Conservation (phyloP, 768 basidiomycete species). For the Gloeostereum incarnatum region DNA sequence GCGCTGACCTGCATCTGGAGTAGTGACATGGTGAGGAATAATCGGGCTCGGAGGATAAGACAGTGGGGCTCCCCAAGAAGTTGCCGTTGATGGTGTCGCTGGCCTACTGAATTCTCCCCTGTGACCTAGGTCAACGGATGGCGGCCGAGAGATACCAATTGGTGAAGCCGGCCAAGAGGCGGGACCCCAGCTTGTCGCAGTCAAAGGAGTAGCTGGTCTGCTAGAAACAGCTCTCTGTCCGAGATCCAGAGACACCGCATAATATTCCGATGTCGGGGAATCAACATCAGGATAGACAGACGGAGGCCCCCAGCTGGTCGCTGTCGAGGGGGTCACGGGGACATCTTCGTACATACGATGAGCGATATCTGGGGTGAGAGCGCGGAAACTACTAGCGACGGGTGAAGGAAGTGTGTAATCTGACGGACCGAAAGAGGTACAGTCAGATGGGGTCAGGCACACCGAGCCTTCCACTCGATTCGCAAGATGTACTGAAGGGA, state of each 20-base stretch:
- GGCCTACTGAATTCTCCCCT: slow-evolving; percentile 27
- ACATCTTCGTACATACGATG: slow-evolving; percentile 43
- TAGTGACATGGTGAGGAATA: slow-evolving; percentile 23
- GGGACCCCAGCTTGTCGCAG: slow-evolving; percentile 27
- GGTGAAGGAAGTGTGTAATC: slow-evolving; percentile 35
- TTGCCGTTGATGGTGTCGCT: slow-evolving; percentile 32
- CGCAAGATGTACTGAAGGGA: slow-evolving; percentile 49
- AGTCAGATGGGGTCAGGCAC: slow-evolving; percentile 38
- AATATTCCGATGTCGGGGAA: slow-evolving; percentile 17
- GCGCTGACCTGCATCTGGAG: slow-evolving; percentile 31
- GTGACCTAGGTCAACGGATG: slow-evolving; percentile 30
- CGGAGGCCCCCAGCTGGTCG: slow-evolving; percentile 37
- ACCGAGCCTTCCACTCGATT: slow-evolving; percentile 48
- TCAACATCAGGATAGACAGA: slow-evolving; percentile 18
- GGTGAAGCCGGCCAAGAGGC: slow-evolving; percentile 18
- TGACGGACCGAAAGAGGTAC: slow-evolving; percentile 48
- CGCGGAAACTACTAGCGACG: slow-evolving; percentile 21
- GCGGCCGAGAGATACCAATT: slow-evolving; percentile 11
- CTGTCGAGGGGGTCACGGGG: slow-evolving; percentile 40
- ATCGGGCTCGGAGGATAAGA: slow-evolving; percentile 30
- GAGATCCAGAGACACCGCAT: slow-evolving; percentile 35
- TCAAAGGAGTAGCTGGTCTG: slow-evolving; percentile 31
- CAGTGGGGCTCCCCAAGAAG: slow-evolving; percentile 40
- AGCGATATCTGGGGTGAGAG: slow-evolving; percentile 53
- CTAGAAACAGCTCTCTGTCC: slow-evolving; percentile 32